phyloP scores from a whole-genome alignment of 768 basidiomycete genomes.

The Mycena olivaceomarginata region DNA sequence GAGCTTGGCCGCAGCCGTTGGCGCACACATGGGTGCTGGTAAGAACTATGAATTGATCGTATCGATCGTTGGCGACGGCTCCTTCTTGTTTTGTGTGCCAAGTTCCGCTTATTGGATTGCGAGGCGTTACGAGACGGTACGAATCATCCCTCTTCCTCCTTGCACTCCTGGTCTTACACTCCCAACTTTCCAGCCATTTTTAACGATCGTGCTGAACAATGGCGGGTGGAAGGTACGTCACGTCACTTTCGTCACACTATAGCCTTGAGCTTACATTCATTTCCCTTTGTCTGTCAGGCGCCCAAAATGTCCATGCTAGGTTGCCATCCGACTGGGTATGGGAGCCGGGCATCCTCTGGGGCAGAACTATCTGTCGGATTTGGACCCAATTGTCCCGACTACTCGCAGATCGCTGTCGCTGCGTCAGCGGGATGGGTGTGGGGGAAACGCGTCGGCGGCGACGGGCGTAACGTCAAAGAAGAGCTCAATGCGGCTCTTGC shows the following conservation, averaged over 20 bases:
- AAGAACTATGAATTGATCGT: constrained; percentile 72
- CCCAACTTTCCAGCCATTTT: constrained; percentile 70
- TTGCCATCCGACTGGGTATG: constrained; percentile 76
- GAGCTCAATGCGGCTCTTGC: constrained; percentile 57
- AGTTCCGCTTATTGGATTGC: constrained; percentile 85
- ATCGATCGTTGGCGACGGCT: constrained; percentile 81
- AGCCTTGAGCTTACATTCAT: background rate
- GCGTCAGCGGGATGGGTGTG: constrained; percentile 84
- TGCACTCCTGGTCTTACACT: background rate
- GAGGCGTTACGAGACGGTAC: constrained; percentile 77
- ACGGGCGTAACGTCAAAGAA: constrained; percentile 48
- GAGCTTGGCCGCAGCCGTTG: constrained; percentile 79
- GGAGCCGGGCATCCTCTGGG: constrained; percentile 63
- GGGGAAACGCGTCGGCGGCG: constrained; percentile 61
- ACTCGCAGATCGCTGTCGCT: constrained; percentile 77
- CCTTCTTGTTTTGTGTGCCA: constrained; percentile 81
- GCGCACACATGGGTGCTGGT: constrained; percentile 65
- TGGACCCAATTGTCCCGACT: constrained; percentile 78
- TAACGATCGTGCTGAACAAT: constrained; percentile 84
- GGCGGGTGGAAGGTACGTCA: constrained; percentile 77
- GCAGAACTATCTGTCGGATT: constrained; percentile 77
- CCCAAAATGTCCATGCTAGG: constrained; percentile 80
- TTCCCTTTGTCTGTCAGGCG: constrained; percentile 56
- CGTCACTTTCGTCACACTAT: background rate
- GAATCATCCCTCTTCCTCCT: constrained; percentile 39